Evolutionary conservation across 2,329 filamentous ascomycete species (phyloP).

Genomic region (Lecanicillium sp.): DNA sequence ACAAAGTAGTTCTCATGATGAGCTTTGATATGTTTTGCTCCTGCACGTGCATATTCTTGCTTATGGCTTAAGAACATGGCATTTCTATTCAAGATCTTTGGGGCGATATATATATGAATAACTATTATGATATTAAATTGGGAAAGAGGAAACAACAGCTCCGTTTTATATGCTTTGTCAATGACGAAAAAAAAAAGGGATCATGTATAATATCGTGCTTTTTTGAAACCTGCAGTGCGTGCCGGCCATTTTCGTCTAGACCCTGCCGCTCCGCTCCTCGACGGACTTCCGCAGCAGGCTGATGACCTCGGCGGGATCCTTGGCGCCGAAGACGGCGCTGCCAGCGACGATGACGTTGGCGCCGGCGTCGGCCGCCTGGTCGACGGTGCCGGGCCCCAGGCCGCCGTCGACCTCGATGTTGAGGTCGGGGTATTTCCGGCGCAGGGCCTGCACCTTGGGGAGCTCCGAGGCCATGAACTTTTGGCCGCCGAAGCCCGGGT

Average conservation of each 20-base stretch:
- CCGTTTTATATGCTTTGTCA: slow-evolving; percentile 9
- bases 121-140: slow-evolving; percentile 4
- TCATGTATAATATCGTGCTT: not conserved
- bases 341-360: slow-evolving; percentile 98
- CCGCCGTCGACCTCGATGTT: slow-evolving; percentile 98
- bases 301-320: slow-evolving; percentile 84
- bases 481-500: slow-evolving; percentile 95
- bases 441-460: slow-evolving; percentile 82
- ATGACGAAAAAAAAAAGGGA: not conserved
- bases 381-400: slow-evolving; percentile 80
- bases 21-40: no score
- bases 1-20: no score
- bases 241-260: slow-evolving; percentile 21
- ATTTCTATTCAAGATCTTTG: no score
- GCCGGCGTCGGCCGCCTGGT: slow-evolving; percentile 88
- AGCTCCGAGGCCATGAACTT: slow-evolving; percentile 97
- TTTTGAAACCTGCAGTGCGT: not conserved
- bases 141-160: not conserved
- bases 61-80: no score
- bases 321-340: slow-evolving; percentile 89
- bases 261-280: slow-evolving; percentile 48
- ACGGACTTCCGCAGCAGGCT: slow-evolving; percentile 73
- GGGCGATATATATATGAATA: not conserved
- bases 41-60: no score
- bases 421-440: slow-evolving; percentile 78